Evolutionary conservation across 805 yeast species (phyloP).

Genomic region (Candida pseudoglaebosa): DNA sequence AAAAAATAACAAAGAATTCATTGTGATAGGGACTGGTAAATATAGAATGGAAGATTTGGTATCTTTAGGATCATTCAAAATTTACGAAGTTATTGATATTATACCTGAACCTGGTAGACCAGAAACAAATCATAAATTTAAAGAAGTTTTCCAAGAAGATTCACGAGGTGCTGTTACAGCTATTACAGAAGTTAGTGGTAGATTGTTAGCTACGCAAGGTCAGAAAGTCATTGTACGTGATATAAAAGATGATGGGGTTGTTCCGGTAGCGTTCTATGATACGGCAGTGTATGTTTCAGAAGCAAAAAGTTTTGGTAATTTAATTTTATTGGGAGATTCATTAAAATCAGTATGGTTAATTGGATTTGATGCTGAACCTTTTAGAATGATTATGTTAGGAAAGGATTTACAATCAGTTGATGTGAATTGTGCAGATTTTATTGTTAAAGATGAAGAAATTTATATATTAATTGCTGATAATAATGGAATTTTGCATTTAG

Average conservation of each 20-base stretch:
- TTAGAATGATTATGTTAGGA: conserved; percentile 73
- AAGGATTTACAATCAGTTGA: conserved; percentile 65
- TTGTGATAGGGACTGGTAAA: conserved; percentile 76
- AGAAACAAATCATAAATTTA: conserved; percentile 75
- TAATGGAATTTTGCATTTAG: conserved; percentile 59
- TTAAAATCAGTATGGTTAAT: conserved; percentile 72
- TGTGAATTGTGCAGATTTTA: conserved; percentile 71
- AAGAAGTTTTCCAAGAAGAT: conserved; percentile 66
- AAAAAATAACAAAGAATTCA: conserved; percentile 55
- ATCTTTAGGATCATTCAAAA: conserved; percentile 71
- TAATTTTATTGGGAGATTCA: conserved; percentile 78
- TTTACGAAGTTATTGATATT: conserved; percentile 73
- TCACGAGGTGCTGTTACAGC: conserved; percentile 82
- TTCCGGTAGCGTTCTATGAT: conserved; percentile 92
- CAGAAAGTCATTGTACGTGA: conserved; percentile 78
- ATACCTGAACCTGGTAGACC: conserved; percentile 89
- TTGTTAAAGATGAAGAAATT: conserved; percentile 66
- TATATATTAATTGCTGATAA: conserved; percentile 67
- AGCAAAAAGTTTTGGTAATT: conserved; percentile 76
- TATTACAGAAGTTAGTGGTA: conserved; percentile 75
- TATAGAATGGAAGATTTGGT: conserved; percentile 77
- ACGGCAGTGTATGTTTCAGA: conserved; percentile 77
- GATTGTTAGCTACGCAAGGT: conserved; percentile 82
- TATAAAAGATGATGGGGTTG: conserved; percentile 80
- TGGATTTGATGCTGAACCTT: conserved; percentile 95